Percentiles rank a stretch among this genome's conserved stretches.
phyloP scores from a whole-genome alignment of 345 rosid genomes.

The Toxicodendron radicans region DNA sequence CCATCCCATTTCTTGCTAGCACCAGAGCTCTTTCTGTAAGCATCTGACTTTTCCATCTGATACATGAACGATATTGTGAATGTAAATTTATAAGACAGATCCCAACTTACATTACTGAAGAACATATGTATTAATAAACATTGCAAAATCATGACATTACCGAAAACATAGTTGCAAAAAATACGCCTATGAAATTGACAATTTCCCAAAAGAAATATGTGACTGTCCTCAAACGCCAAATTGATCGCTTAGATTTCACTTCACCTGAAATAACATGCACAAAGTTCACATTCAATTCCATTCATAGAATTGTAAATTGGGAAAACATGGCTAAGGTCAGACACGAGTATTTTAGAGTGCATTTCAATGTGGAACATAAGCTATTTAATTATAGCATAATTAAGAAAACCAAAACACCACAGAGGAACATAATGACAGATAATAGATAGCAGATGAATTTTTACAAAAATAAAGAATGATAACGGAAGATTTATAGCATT shows the following conservation, averaged over 20 bases:
- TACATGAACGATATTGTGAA: not conserved
- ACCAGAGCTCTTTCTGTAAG: constrained; percentile 62
- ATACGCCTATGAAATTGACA: constrained; percentile 54
- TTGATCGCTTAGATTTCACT: constrained; percentile 51
- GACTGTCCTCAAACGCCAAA: constrained; percentile 68
- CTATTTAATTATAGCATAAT: not conserved
- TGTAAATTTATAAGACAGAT: not conserved
- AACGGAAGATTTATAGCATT: not conserved
- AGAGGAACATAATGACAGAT: not conserved
- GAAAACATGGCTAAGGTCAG: not conserved
- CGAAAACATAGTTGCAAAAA: constrained; percentile 73
- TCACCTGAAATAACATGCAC: constrained; percentile 37
- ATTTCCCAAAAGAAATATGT: constrained; percentile 75
- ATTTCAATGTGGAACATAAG: not conserved
- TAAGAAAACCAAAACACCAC: not conserved
- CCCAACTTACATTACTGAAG: not conserved
- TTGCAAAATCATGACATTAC: constrained; percentile 31
- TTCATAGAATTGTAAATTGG: not conserved
- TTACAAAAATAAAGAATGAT: not conserved
- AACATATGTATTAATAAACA: not conserved
- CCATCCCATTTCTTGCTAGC: constrained; percentile 90
- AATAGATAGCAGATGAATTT: not conserved
- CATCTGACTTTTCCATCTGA: constrained; percentile 86
- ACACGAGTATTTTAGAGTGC: not conserved
- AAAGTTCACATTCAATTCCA: not conserved